A percentile compares a stretch with the other conserved stretches of the same genome.
Conservation (phyloP, 345 rosid species). For the Hirschfeldia incana region DNA sequence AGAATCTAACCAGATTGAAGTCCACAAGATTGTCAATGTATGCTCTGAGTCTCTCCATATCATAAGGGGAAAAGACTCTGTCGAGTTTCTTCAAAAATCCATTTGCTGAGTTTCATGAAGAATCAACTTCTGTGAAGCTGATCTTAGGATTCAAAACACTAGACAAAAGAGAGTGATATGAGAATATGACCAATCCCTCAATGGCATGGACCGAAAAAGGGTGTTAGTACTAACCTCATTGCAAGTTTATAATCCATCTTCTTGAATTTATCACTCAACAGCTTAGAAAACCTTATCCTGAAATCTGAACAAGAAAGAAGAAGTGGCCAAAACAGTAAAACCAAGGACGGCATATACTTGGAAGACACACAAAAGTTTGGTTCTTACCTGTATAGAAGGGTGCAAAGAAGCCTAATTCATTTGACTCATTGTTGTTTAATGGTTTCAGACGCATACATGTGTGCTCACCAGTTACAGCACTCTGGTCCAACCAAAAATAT, state of each 20-base stretch:
- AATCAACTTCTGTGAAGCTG: constrained; percentile 53
- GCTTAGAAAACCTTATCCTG: constrained; percentile 66
- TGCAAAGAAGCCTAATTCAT: constrained; percentile 85
- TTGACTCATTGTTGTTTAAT: constrained; percentile 66
- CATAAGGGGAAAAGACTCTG: constrained; percentile 58
- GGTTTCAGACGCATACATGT: constrained; percentile 89
- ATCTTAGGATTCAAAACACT: constrained; percentile 89
- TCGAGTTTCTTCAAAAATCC: constrained; percentile 54
- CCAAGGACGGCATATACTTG: constrained; percentile 4
- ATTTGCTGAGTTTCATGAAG: constrained; percentile 44
- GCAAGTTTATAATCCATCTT: constrained; percentile 89
- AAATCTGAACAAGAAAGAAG: constrained; percentile 65
- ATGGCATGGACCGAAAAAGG: too few relatives aligned
- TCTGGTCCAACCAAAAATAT: constrained; percentile 53
- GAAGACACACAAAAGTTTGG: constrained; percentile 32
- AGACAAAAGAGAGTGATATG: constrained; percentile 19
- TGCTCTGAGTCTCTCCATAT: constrained; percentile 71
- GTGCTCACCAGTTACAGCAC: constrained; percentile 89
- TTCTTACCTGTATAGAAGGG: constrained; percentile 78
- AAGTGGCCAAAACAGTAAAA: constrained; percentile 27
- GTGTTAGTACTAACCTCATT: constrained; percentile 94
- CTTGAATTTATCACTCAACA: constrained; percentile 55
- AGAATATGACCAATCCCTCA: too few relatives aligned
- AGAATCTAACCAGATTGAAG: constrained; percentile 67
- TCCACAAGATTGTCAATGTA: constrained; percentile 78